Conservation (phyloP, 441 rosid species). For the Geranium incanum region DNA sequence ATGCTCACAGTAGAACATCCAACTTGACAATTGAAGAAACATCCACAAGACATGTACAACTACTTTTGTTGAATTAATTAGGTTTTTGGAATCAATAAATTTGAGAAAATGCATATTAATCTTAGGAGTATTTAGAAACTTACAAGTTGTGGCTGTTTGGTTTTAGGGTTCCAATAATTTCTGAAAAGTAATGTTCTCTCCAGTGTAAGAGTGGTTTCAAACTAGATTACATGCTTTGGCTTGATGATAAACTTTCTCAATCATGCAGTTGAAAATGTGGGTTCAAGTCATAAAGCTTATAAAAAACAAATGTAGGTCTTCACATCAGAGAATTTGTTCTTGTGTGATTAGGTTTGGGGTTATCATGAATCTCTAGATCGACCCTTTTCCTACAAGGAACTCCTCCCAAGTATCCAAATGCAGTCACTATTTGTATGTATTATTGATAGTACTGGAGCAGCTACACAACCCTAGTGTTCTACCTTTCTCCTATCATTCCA, state of each 20-base stretch:
- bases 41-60: no score
- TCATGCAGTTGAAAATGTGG: background rate
- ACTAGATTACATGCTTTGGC: background rate
- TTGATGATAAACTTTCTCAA: background rate
- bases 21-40: no score
- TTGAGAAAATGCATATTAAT: no score
- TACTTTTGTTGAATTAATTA: no score
- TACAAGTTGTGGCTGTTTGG: no score
- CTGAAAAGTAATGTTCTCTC: background rate
- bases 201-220: background rate
- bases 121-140: no score
- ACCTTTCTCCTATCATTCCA: background rate
- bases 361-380: background rate
- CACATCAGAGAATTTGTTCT: background rate
- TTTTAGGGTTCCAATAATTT: background rate
- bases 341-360: background rate
- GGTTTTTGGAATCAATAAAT: no score
- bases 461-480: background rate
- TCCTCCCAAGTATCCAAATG: background rate
- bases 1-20: no score
- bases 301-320: background rate
- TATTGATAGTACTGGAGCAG: background rate
- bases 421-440: background rate
- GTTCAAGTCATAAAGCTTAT: background rate
- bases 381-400: background rate